Conservation (phyloP, 257 asterid species). For the Paulownia fortunei region DNA sequence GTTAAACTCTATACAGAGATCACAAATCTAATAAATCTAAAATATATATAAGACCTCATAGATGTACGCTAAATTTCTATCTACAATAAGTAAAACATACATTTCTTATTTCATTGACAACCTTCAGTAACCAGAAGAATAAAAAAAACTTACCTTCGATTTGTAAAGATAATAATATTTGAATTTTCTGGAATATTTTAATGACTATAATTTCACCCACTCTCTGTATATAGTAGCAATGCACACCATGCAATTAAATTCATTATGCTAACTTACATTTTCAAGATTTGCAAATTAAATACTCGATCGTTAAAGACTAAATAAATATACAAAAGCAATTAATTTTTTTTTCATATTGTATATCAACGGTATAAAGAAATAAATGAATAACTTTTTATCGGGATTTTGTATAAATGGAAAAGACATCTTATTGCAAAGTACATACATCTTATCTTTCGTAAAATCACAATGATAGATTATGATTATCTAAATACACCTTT, state of each 20-base stretch:
- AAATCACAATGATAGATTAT: background rate
- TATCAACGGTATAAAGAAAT: background rate
- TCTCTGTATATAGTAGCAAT: background rate
- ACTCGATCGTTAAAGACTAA: background rate
- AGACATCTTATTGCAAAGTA: background rate
- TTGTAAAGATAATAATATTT: background rate
- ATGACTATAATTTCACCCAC: no score
- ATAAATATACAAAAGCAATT: background rate
- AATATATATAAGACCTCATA: no score
- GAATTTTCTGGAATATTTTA: background rate
- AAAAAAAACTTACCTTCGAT: background rate
- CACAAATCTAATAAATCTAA: no score
- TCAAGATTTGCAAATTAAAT: background rate
- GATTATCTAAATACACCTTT: no score
- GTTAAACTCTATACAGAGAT: no score
- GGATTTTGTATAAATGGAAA: background rate
- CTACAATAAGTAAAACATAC: no score
- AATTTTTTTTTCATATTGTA: background rate
- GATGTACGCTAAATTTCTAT: no score
- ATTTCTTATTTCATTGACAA: no score
- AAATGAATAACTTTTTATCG: no score
- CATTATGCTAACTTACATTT: no score
- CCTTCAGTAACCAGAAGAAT: background rate
- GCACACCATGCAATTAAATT: background rate
- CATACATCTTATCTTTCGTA: background rate